Conservation (phyloP, 179 eudicot genomes). For the Pouteria campechiana region DNA sequence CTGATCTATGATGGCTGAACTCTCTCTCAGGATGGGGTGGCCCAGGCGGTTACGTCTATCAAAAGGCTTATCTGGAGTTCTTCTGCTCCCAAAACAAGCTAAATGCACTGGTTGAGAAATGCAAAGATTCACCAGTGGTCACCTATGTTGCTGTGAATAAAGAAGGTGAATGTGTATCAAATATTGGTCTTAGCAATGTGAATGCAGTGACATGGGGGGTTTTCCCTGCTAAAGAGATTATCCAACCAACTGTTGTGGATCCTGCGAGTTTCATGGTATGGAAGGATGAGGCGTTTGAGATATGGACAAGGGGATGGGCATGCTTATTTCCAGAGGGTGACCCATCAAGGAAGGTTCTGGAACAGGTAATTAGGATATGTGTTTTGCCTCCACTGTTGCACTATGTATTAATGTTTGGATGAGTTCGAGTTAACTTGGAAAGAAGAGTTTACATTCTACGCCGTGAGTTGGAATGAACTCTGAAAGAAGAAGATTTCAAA, state of each 20-base stretch:
- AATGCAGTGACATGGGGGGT: conserved; percentile 98
- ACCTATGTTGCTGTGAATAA: conserved; percentile 88
- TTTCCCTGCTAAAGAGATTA: conserved; percentile 88
- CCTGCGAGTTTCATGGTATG: conserved; percentile 80
- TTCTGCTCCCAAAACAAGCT: conserved; percentile 80
- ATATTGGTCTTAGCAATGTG: conserved; percentile 39
- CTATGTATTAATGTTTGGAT: too few species aligned
- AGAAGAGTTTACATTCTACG: too few species aligned
- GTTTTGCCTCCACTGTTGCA: too few species aligned
- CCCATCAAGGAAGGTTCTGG: conserved; percentile 58
- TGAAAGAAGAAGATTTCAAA: too few species aligned
- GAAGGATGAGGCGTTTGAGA: conserved; percentile 95
- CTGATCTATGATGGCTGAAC: too few species aligned
- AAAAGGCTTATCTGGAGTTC: conserved; percentile 89
- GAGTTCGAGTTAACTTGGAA: too few species aligned
- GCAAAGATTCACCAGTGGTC: conserved; percentile 39
- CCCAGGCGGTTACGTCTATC: conserved; percentile 83
- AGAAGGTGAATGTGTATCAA: conserved; percentile 60
- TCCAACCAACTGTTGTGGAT: conserved; percentile 94
- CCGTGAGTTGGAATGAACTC: too few species aligned
- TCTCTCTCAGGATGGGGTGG: conserved; percentile 99
- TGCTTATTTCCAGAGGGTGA: conserved; percentile 65
- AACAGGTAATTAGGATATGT: too few species aligned
- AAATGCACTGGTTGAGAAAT: conserved; percentile 56
- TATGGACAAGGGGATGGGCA: conserved; percentile 92